phyloP scores from a whole-genome alignment of 208 protist genomes.

The Acanthamoeba healyi region DNA sequence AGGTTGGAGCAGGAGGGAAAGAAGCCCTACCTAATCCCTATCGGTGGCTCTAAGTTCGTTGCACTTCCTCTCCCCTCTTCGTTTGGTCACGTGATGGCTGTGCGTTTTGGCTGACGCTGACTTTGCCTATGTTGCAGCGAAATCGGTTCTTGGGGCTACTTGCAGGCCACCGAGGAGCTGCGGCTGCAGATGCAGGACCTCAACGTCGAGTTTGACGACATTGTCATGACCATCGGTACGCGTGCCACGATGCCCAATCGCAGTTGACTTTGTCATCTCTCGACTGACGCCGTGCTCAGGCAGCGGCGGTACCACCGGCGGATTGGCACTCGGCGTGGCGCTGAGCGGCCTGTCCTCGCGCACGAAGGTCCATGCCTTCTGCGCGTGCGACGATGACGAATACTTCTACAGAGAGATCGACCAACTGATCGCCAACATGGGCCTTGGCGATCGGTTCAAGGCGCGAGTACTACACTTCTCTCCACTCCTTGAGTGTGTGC shows the following conservation, averaged over 20 bases:
- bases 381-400: slow-evolving; percentile 57
- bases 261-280: neutral
- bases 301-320: slow-evolving; percentile 75
- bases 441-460: neutral
- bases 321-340: slow-evolving; percentile 79
- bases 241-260: neutral
- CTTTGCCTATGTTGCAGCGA: neutral
- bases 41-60: slow-evolving; percentile 76
- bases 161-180: slow-evolving; percentile 77
- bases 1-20: slow-evolving; percentile 47
- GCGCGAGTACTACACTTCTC: neutral
- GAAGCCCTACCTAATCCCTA: slow-evolving; percentile 78
- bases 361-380: slow-evolving; percentile 40
- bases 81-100: neutral
- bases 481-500: neutral
- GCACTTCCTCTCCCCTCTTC: neutral
- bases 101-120: neutral
- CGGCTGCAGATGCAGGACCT: slow-evolving; percentile 54
- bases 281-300: slow-evolving; percentile 59
- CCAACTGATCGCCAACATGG: slow-evolving; percentile 31
- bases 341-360: neutral
- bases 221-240: slow-evolving; percentile 38
- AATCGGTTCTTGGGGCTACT: slow-evolving; percentile 83
- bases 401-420: slow-evolving; percentile 76
- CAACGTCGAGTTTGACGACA: slow-evolving; percentile 4